phyloP scores from a whole-genome alignment of 106 monocot species.

The Dendrobium nobile region DNA sequence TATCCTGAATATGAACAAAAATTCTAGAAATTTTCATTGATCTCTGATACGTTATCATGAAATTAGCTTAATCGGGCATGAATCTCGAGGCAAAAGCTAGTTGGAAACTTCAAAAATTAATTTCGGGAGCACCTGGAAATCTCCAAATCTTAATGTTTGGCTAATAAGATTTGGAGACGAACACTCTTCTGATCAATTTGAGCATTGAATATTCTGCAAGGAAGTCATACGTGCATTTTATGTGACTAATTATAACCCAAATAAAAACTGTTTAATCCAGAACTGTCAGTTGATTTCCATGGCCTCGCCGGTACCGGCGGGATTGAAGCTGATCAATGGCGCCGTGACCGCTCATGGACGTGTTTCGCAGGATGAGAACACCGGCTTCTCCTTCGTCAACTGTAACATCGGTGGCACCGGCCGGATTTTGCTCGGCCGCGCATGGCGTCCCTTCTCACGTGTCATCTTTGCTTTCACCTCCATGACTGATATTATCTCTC shows the following conservation, averaged over 20 bases:
- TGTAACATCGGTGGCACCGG: slow-evolving; percentile 81
- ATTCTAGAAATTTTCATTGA: background rate
- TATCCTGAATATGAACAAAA: background rate
- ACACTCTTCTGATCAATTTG: too few relatives aligned
- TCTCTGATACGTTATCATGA: too few relatives aligned
- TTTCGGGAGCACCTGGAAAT: too few relatives aligned
- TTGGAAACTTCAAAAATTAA: too few relatives aligned
- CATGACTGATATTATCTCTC: slow-evolving; percentile 67
- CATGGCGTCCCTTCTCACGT: slow-evolving; percentile 77
- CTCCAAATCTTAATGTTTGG: too few relatives aligned
- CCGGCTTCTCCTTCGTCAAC: slow-evolving; percentile 71
- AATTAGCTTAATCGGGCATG: too few relatives aligned
- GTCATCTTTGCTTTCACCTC: slow-evolving; percentile 66
- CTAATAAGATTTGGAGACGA: too few relatives aligned
- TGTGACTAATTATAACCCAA: too few relatives aligned
- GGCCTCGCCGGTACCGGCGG: slow-evolving; percentile 48
- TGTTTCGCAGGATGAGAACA: slow-evolving; percentile 38
- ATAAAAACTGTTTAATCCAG: slow-evolving; percentile 17
- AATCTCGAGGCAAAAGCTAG: too few relatives aligned
- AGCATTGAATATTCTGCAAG: too few relatives aligned
- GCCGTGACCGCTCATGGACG: slow-evolving; percentile 71
- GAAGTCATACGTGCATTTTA: too few relatives aligned
- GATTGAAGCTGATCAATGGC: slow-evolving; percentile 49
- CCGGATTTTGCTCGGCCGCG: slow-evolving; percentile 73
- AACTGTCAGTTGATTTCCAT: slow-evolving; percentile 69